Base-by-base conservation (phyloP, 495 filamentous ascomycete species). In the Chaetomium cochliodes region DNA sequence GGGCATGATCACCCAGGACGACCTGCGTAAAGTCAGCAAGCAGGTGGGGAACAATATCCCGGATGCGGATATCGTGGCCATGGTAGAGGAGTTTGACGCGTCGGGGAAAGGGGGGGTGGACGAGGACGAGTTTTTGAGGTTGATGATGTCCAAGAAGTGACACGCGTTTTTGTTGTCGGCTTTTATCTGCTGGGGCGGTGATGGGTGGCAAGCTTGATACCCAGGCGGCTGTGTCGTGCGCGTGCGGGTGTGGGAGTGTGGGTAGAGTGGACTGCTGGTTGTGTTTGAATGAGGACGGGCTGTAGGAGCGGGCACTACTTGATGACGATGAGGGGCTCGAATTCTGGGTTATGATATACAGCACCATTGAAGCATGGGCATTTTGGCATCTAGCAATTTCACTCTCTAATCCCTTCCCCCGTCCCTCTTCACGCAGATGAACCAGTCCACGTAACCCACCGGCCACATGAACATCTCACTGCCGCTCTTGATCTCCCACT, bases 81-180 rank as follows among this genome's bases (percentile, higher is more conserved):
- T 98, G 94, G 91, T 98, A 79, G 92, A 97, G 77, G 94, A 98
- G 80, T 98, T 98, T 83, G 94, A 98, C 81, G 79, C 97, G 63
- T 90, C 93, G 74, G 92, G 91, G 0, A 93, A 96, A 68, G 92
- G 92, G 7, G 92, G 87, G 67, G 94, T 98, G 62, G 90, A 87
- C 67, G 81, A 88, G 70, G 93, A 97, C 65, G 93, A 94, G 76
- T 98, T 98, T 82, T 82, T 97, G 64, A 70, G 73, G 72, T 61
- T 76, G 72, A 76, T 76, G 73, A 65, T 76, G 73, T 68, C 67
- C 23, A 76, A 76, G 63, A 76, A 66, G 62, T 67, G 64, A 64
- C 7, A 37, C 33, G 33, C 33, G 28, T 33, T n/a, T n/a, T 9
- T 52, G 26, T 18, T 18, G 53, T 30, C 28, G 23, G 28, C 28